These are phyloP conservation scores for Dryadomyces sulphureus DNA, from an alignment of 2,329 filamentous ascomycete species.

Conservation along the genomic window DNA sequence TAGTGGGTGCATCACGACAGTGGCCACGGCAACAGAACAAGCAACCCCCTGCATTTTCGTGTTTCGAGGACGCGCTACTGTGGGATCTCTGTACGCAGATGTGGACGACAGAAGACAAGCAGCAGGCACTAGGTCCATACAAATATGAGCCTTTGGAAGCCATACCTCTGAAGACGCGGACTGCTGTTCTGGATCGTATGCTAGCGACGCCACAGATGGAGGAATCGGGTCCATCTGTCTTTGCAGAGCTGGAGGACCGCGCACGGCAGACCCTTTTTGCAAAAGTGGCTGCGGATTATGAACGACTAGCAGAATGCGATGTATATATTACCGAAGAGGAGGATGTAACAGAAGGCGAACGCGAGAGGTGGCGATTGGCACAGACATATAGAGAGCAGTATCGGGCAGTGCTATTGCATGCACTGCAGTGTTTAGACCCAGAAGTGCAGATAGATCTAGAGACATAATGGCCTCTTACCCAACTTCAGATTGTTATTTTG, in stretches of 20 bases:
- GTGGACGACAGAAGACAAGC: slow-evolving; percentile 14
- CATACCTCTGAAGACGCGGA: slow-evolving; percentile 1
- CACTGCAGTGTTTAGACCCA: slow-evolving; percentile 8
- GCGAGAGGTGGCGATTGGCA: slow-evolving; percentile 20
- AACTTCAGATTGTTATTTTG: no score
- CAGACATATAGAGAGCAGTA: slow-evolving; percentile 33
- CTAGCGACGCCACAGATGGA: slow-evolving; percentile 14
- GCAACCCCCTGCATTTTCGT: not conserved
- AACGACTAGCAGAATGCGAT: slow-evolving; percentile 31
- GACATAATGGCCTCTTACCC: no score
- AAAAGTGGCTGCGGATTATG: slow-evolving; percentile 23
- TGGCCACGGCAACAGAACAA: slow-evolving; percentile 11
- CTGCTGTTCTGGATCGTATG: slow-evolving; percentile 14
- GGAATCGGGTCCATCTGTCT: slow-evolving; percentile 13
- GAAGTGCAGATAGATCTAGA: no score
- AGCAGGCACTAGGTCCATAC: slow-evolving; percentile 10
- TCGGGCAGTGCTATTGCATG: slow-evolving; percentile 29
- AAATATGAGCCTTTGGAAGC: not conserved
- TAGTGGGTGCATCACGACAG: slow-evolving; percentile 28
- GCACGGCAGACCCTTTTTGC: slow-evolving; percentile 20
- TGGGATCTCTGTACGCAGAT: slow-evolving; percentile 31
- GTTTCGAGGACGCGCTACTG: slow-evolving; percentile 36
- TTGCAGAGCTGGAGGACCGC: slow-evolving; percentile 21
- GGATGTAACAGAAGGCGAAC: slow-evolving; percentile 9
- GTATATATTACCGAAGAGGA: slow-evolving; percentile 23